These are phyloP conservation scores for Phytomonas francai DNA, from an alignment of 208 protist species.

Conservation along the genomic window DNA sequence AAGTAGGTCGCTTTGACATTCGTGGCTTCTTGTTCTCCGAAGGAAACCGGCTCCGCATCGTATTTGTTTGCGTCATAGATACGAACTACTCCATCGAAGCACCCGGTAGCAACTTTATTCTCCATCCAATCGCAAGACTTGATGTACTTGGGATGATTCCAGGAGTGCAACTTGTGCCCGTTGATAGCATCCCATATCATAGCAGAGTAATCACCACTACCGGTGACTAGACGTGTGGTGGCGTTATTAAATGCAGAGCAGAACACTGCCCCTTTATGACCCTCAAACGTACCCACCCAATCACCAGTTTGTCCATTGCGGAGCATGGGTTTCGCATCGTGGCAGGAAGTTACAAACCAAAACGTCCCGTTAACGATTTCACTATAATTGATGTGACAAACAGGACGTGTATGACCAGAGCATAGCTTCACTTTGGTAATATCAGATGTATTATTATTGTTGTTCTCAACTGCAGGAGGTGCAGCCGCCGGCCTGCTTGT, in stretches of 20 bases:
- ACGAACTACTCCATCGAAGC: conserved; percentile 86
- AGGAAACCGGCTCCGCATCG: conserved; percentile 63
- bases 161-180: conserved; percentile 85
- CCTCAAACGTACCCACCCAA: conserved; percentile 94
- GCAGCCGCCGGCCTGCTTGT: conserved; percentile 37
- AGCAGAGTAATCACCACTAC: conserved; percentile 90
- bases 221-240: conserved; percentile 86
- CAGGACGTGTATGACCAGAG: conserved; percentile 83
- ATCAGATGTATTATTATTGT: conserved; percentile 13
- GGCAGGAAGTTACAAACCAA: conserved; percentile 88
- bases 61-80: conserved; percentile 87
- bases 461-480: conserved; percentile 16
- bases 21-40: conserved; percentile 49
- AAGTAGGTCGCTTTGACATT: conserved; percentile 85
- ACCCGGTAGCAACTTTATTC: conserved; percentile 82
- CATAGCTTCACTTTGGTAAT: conserved; percentile 88
- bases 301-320: conserved; percentile 92
- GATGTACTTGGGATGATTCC: conserved; percentile 92
- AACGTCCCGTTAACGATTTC: conserved; percentile 85
- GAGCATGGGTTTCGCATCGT: conserved; percentile 92
- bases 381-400: conserved; percentile 91
- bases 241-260: conserved; percentile 82
- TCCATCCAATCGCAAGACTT: conserved; percentile 89
- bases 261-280: conserved; percentile 94
- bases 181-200: conserved; percentile 91